These are phyloP conservation scores for Trypanosoma boissoni DNA, from an alignment of 208 protist species.

Conservation along the genomic window DNA sequence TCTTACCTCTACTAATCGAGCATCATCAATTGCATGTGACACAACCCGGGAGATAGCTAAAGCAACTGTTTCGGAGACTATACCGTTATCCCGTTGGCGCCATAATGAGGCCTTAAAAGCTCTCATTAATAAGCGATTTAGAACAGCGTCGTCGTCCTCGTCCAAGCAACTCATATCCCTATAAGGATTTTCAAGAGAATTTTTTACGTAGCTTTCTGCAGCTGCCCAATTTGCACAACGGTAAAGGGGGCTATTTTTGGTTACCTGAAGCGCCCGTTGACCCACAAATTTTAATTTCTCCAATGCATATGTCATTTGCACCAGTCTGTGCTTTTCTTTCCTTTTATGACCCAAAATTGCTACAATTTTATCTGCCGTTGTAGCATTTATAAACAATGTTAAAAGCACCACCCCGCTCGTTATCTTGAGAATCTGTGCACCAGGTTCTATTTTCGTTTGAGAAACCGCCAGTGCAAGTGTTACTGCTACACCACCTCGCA, in stretches of 20 bases:
- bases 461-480: constrained; percentile 72
- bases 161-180: constrained; percentile 24
- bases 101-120: constrained; percentile 68
- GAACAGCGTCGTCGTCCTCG: constrained; percentile 42
- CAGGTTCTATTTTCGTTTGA: constrained; percentile 47
- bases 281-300: constrained; percentile 34
- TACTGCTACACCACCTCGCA: constrained; percentile 78
- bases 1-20: constrained; percentile 13
- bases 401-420: constrained; percentile 76
- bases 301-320: constrained; percentile 64
- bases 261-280: constrained; percentile 40
- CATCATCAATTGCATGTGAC: constrained; percentile 17
- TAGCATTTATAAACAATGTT: constrained; percentile 70
- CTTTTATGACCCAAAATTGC: constrained; percentile 47
- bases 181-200: constrained; percentile 50
- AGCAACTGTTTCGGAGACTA: constrained; percentile 69
- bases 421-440: constrained; percentile 59
- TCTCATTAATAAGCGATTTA: constrained; percentile 74
- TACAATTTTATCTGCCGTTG: constrained; percentile 55
- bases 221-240: constrained; percentile 67
- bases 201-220: constrained; percentile 50
- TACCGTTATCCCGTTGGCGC: constrained; percentile 64
- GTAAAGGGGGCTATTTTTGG: constrained; percentile 68
- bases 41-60: constrained; percentile 34
- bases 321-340: constrained; percentile 54